Evolutionary conservation across 163 green algal genomes (phyloP), one percentile per base, ranked within the genome.

Genomic region (Scenedesmus sp.): DNA sequence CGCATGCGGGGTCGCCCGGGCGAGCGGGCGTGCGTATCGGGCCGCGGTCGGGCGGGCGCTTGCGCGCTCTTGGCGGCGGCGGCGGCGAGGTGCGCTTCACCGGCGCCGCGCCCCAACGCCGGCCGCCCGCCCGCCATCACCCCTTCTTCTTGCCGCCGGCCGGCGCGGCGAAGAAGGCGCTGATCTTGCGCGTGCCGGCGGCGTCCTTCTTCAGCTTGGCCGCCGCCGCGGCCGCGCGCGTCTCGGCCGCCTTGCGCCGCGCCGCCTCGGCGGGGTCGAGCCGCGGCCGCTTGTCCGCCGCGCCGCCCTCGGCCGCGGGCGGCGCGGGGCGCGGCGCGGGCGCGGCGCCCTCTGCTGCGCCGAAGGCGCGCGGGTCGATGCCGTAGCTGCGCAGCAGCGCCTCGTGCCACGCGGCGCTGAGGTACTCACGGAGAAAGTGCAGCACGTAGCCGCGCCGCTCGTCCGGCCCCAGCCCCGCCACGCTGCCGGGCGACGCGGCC

Each of bases 231-330:
- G 82, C 87, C 50, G 80, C 77, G 31, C 80, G 66, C 6, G 63
- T 36, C 48, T 86, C 75, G 54, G 75, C 78, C 24, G 81, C 80
- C 75, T 88, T 87, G n/a, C 72, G 63, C 39, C 86, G 87, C 29
- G 87, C 87, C 20, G 83, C 64, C 33, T 92, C 87, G 34, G 90
- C 92, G n/a, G 88, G 88, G 47, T 92, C 88, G 29, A 77, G 1
- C 15, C 57, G 42, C 63, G 54, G 44, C 26, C 26, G 63, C 36
- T 51, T 24, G 5, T 13, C 24, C 22, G 48, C 29, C 24, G 44
- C 45, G 14, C 28, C n/a, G 26, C 22, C 45, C 14, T 22, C 7
- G 54, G 67, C 51, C 64, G 51, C 51, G 39, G 67, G 29, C 26
- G 18, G 33, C 53, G 67, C 45, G 44, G 48, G 29, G 9, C 29